A percentile compares a stretch with the other conserved stretches of the same genome.
These are phyloP conservation scores for Sporothrix variecibatus DNA, from an alignment of 2,329 filamentous ascomycete species.

Conservation along the genomic window DNA sequence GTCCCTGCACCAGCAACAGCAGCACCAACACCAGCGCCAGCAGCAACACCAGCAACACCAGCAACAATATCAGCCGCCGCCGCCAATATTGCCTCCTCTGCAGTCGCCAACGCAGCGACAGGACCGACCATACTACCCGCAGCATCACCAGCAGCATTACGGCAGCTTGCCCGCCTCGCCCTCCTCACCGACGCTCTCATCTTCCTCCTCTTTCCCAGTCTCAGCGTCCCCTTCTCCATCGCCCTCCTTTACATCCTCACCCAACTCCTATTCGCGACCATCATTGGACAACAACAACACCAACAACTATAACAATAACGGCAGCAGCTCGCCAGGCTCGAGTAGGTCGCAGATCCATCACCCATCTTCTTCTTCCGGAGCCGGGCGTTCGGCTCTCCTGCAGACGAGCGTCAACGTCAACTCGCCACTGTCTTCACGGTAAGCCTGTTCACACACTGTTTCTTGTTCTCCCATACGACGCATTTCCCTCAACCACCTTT, in stretches of 20 bases:
- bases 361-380: conserved; percentile 22
- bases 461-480: not conserved
- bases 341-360: not conserved
- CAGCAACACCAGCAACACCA: not conserved
- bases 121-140: conserved; percentile 16
- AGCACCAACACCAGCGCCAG: conserved; percentile 4
- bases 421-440: conserved; percentile 32
- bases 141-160: conserved; percentile 22
- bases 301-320: not conserved
- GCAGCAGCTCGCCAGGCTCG: conserved; percentile 2
- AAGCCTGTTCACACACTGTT: conserved; percentile 25
- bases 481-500: not conserved
- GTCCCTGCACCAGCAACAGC: not conserved
- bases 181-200: conserved; percentile 29
- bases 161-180: conserved; percentile 29
- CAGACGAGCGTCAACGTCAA: conserved; percentile 24
- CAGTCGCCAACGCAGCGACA: conserved; percentile 6
- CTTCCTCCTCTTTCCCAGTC: conserved; percentile 20
- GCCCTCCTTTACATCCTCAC: conserved; percentile 16
- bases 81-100: not conserved
- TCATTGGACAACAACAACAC: conserved; percentile 3
- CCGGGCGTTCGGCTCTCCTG: conserved; percentile 27
- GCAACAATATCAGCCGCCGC: not conserved
- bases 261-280: conserved; percentile 24
- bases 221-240: conserved; percentile 18